A percentile compares a stretch with the other conserved stretches of the same genome.
These are phyloP conservation scores for Phytophthora cryptogea DNA, from an alignment of 352 stramenopile genomes.

Conservation along the genomic window DNA sequence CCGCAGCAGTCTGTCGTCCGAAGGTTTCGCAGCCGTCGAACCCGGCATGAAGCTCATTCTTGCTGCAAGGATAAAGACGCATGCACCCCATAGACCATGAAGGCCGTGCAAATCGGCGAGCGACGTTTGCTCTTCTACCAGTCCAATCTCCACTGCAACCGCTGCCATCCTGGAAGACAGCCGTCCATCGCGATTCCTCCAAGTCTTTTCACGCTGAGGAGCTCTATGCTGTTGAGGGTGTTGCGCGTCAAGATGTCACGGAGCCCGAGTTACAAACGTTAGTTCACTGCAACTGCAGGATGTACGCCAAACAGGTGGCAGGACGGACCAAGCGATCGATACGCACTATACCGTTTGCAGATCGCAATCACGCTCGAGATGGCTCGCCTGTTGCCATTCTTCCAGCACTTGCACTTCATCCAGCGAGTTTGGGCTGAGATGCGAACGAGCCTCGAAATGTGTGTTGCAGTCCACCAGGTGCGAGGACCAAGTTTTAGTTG, in stretches of 20 bases:
- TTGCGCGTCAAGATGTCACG: conserved; percentile 19
- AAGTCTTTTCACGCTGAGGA: background rate
- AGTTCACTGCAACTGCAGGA: conserved; percentile 20
- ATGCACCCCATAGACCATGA: background rate
- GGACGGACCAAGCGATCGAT: background rate
- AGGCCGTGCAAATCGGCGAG: background rate
- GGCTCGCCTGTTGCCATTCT: too few relatives aligned
- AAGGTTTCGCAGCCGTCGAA: too few relatives aligned
- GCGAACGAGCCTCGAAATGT: background rate
- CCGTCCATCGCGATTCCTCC: conserved; percentile 5
- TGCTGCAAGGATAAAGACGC: too few relatives aligned
- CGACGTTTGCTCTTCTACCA: background rate
- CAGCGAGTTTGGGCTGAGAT: too few relatives aligned
- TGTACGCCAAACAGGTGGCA: conserved; percentile 17
- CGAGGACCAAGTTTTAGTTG: too few relatives aligned
- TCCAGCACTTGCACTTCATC: too few relatives aligned
- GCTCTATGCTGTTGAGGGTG: background rate
- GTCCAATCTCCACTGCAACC: background rate
- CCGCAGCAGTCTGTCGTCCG: background rate
- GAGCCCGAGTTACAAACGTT: conserved; percentile 22
- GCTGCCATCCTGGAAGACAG: conserved; percentile 4
- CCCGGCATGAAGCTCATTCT: too few relatives aligned
- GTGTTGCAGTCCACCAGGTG: too few relatives aligned
- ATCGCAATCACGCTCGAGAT: background rate
- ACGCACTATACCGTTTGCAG: background rate